Base-by-base conservation (phyloP, 805 yeast genomes). In the Wickerhamiella slavikovae region DNA sequence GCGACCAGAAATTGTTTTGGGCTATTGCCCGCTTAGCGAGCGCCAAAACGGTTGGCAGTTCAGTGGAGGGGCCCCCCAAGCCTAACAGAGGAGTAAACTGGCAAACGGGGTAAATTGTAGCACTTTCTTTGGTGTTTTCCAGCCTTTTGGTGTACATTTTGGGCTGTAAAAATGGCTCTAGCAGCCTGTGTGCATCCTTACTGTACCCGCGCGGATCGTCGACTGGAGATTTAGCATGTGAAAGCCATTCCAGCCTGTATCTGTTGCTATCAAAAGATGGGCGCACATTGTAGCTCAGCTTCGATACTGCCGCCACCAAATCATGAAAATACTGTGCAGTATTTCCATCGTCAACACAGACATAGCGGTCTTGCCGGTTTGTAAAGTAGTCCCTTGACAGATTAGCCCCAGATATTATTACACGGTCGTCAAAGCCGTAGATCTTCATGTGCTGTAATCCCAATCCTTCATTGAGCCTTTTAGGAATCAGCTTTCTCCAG, bases 381-480 rank as follows among this genome's bases (percentile, higher is more conserved):
- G 93, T 77, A 52, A 89, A 89, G 51, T 89, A 89, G 52, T 89
- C 98, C 22, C 66, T 58, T 0, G 94, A 79, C 28, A 89, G 58
- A 45, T 89, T 89, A 2, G 98, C 98, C 5, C 96, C 98, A 12
- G 77, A 66, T 19, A 89, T 59, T 13, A 89, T 64, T 24, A 89
- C 68, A 45, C 83, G 93, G 43, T 80, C 69, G 49, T 89, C 98
- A 43, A 83, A 71, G 2, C 98, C 98, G 49, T 89, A 89, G 17
- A 89, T 63, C 49, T 89, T 89, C 96, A 89, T 89, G 47, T 89
- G 98, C 50, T 89, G 98, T 29, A 89, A 61, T 0, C 98, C 98
- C 41, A 65, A 60, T 3, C 91, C 83, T 54, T 89, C 98, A 50
- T 83, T 82, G 38, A 85, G 60, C 37, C 98, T 62, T 35, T 65